These are phyloP conservation scores for Pythium pectinolyticum DNA, from an alignment of 352 stramenopile species.

Conservation along the genomic window DNA sequence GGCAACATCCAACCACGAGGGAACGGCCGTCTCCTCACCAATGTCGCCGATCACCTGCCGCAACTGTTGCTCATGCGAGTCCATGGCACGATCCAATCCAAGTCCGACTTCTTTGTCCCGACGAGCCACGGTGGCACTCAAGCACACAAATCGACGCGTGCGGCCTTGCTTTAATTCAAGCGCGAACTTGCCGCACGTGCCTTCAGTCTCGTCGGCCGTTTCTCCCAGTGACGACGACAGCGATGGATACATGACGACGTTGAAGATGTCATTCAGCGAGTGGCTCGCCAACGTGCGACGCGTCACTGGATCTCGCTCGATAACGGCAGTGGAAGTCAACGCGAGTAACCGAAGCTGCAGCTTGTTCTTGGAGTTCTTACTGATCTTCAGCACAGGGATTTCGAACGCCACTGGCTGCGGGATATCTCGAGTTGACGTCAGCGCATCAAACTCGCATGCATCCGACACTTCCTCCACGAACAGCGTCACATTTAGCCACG, in stretches of 20 bases:
- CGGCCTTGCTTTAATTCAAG: conserved; percentile 83
- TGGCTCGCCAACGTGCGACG: conserved; percentile 66
- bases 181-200: conserved; percentile 74
- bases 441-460: conserved; percentile 79
- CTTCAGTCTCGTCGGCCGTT: conserved; percentile 47
- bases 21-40: conserved; percentile 53
- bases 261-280: conserved; percentile 81
- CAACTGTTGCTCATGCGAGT: conserved; percentile 67
- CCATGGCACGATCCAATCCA: conserved; percentile 50
- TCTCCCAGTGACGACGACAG: conserved; percentile 66
- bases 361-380: conserved; percentile 72
- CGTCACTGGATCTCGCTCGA: conserved; percentile 77
- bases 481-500: conserved; percentile 78
- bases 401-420: conserved; percentile 81
- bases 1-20: conserved; percentile 70
- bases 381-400: conserved; percentile 84
- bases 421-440: conserved; percentile 77
- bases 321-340: conserved; percentile 62
- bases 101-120: conserved; percentile 81
- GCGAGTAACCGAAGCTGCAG: conserved; percentile 75
- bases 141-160: conserved; percentile 72
- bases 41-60: conserved; percentile 72
- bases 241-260: conserved; percentile 85
- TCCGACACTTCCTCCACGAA: conserved; percentile 85
- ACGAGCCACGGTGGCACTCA: conserved; percentile 59